Evolutionary conservation across 148 eudicot species (phyloP).

Genomic region (Camellia sinensis): DNA sequence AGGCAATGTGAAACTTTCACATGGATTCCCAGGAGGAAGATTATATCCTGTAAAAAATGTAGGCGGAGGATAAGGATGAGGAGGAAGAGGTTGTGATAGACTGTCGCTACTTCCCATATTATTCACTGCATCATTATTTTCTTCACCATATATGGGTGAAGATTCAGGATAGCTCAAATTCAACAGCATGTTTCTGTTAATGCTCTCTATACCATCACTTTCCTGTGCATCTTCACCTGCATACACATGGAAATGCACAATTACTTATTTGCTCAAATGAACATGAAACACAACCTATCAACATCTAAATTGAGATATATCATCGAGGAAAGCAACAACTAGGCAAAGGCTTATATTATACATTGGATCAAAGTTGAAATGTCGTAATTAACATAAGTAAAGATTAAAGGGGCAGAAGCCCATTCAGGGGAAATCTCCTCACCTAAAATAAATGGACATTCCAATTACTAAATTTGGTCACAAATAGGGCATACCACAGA

Average conservation of each 20-base stretch:
- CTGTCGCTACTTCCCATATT: constrained; percentile 13
- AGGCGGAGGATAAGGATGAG: constrained; percentile 35
- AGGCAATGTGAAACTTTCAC: constrained; percentile 79
- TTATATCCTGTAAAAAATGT: constrained; percentile 75
- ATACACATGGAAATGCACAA: constrained; percentile 15
- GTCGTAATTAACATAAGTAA: background rate
- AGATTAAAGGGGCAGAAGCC: background rate
- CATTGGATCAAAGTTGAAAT: background rate
- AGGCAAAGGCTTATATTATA: background rate
- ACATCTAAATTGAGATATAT: background rate
- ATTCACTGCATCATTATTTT: constrained; percentile 1
- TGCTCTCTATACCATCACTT: constrained; percentile 29
- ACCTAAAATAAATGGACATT: background rate
- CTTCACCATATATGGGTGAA: constrained; percentile 12
- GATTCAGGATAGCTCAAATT: constrained; percentile 17
- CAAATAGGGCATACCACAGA: too few species aligned
- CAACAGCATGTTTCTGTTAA: constrained; percentile 26
- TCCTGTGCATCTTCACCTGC: constrained; percentile 64
- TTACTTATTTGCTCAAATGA: constrained; percentile 2
- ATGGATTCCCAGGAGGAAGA: constrained; percentile 94
- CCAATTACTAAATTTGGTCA: background rate
- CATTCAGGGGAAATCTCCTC: background rate
- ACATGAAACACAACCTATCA: background rate
- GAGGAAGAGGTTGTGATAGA: constrained; percentile 9
- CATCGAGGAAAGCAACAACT: background rate